A percentile compares a stretch with the other conserved stretches of the same genome.
Evolutionary conservation across 192 early-diverging fungal genomes (phyloP).

Genomic region (Backusella morwellensis): DNA sequence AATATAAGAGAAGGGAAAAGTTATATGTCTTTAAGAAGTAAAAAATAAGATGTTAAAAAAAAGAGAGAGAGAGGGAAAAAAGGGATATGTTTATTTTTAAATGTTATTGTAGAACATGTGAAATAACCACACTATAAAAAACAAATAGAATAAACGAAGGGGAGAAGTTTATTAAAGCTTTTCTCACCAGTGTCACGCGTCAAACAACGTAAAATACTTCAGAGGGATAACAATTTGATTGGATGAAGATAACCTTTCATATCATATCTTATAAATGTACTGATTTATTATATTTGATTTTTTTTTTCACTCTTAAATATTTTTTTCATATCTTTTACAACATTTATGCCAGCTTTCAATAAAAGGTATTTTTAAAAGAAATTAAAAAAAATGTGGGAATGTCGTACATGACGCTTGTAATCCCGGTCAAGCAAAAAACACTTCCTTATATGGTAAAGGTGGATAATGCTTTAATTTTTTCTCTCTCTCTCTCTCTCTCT

Average conservation of each 20-base stretch:
- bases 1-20: neutral
- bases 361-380: neutral
- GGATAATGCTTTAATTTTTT: neutral
- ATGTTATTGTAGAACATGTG: conserved; percentile 12
- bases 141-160: neutral
- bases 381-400: neutral
- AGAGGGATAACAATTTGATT: neutral
- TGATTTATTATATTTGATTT: neutral
- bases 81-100: neutral
- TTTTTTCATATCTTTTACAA: neutral
- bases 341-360: neutral
- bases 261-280: neutral
- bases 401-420: neutral
- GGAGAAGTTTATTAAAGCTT: neutral
- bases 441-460: neutral
- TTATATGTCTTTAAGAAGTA: neutral
- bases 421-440: neutral
- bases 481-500: no score
- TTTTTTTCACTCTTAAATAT: neutral
- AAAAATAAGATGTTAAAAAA: neutral
- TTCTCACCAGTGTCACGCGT: conserved; percentile 7
- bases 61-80: neutral
- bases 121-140: conserved; percentile 11
- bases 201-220: neutral
- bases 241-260: neutral